Percentiles rank a stretch among this genome's conserved stretches.
Conservation (phyloP, 208 protist species). For the Dictyostelium gargantuum region DNA sequence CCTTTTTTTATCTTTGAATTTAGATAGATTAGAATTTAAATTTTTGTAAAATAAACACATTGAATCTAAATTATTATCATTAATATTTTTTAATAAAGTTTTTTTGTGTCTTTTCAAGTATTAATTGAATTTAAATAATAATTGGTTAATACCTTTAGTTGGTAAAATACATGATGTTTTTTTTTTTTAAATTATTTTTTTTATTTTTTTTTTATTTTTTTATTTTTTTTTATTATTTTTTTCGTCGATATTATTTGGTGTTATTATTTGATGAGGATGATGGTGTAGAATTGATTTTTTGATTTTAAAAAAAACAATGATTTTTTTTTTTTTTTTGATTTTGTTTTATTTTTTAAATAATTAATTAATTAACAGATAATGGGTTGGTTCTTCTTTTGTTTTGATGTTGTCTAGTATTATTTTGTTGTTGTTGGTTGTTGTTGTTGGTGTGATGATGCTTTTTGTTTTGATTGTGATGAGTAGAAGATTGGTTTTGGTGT, state of each 20-base stretch:
- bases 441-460: neutral
- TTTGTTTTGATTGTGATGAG: neutral
- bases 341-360: neutral
- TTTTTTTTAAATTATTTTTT: neutral
- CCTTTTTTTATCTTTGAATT: neutral
- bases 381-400: neutral
- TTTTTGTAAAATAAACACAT: too few relatives aligned
- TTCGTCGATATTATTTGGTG: too few relatives aligned
- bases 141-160: too few relatives aligned
- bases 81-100: too few relatives aligned
- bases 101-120: too few relatives aligned
- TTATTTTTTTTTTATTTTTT: neutral
- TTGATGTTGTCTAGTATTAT: neutral
- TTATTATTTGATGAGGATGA: too few relatives aligned
- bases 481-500: neutral
- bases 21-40: neutral
- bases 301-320: neutral
- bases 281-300: too few relatives aligned
- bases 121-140: too few relatives aligned
- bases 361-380: slow-evolving; percentile 14
- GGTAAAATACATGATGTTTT: neutral
- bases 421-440: neutral
- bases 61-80: too few relatives aligned
- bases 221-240: neutral
- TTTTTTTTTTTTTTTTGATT: neutral